phyloP scores from a whole-genome alignment of 75 land plant species.

The Adiantum capillusveneris region DNA sequence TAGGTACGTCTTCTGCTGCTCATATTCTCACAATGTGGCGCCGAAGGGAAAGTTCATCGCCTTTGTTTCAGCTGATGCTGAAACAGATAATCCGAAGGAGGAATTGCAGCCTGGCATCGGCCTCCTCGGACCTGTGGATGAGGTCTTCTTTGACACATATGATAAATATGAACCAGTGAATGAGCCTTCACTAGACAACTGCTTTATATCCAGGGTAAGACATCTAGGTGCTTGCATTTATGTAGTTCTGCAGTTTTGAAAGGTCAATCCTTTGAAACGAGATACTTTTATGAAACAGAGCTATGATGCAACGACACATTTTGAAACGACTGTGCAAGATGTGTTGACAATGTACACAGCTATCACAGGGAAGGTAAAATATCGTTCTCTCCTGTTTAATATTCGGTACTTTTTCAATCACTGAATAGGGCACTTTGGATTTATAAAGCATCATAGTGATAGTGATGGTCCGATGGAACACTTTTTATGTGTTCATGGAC shows the following conservation, averaged over 20 bases:
- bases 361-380: conserved; percentile 91
- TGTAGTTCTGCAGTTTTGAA: too few species aligned
- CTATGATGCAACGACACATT: conserved; percentile 85
- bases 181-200: conserved; percentile 49
- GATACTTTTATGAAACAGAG: conserved; percentile 32
- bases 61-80: conserved; percentile 79
- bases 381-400: too few species aligned
- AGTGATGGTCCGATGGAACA: too few species aligned
- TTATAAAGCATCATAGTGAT: too few species aligned
- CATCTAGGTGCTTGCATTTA: neutral
- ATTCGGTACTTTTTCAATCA: too few species aligned
- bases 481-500: too few species aligned
- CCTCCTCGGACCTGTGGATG: conserved; percentile 81
- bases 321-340: conserved; percentile 76
- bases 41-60: conserved; percentile 85
- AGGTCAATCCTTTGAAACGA: too few species aligned
- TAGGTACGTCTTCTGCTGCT: conserved; percentile 89
- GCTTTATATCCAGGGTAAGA: conserved; percentile 81
- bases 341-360: conserved; percentile 55
- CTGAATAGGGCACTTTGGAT: too few species aligned
- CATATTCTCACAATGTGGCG: conserved; percentile 79
- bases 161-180: conserved; percentile 78
- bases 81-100: conserved; percentile 60
- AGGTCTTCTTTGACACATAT: conserved; percentile 66
- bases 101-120: conserved; percentile 77